Percentiles rank a stretch among this genome's conserved stretches.
phyloP scores from a whole-genome alignment of 176 grass and related monocot species.

The Eleusine coracana region DNA sequence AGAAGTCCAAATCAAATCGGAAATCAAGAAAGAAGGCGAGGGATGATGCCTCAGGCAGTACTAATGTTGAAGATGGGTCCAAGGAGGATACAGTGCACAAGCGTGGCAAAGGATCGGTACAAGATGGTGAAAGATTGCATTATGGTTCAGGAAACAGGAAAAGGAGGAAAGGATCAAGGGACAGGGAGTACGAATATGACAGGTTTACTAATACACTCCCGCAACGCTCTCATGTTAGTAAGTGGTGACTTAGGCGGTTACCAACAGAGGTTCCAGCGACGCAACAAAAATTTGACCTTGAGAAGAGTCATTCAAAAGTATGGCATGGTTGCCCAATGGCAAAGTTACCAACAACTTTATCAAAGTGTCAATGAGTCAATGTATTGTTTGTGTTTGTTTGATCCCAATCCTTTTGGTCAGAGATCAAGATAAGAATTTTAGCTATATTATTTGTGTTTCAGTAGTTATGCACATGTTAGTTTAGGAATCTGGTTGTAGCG shows the following conservation, averaged over 20 bases:
- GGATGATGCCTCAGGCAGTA: slow-evolving; percentile 26
- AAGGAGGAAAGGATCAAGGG: slow-evolving; percentile 44
- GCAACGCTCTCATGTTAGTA: slow-evolving; percentile 41
- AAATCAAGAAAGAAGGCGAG: slow-evolving; percentile 50
- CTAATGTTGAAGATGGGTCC: slow-evolving; percentile 39
- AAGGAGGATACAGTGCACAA: slow-evolving; percentile 28
- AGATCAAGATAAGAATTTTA: not conserved
- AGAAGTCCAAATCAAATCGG: slow-evolving; percentile 60
- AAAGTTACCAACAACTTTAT: not conserved
- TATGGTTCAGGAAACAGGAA: slow-evolving; percentile 45
- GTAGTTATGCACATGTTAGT: not conserved
- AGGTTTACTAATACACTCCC: slow-evolving; percentile 59
- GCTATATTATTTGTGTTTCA: slow-evolving; percentile 22
- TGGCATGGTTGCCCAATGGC: not conserved
- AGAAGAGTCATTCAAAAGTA: slow-evolving; percentile 8
- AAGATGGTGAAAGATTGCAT: slow-evolving; percentile 33
- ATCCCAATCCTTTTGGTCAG: not conserved
- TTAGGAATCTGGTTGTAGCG: not conserved
- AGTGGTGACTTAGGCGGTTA: slow-evolving; percentile 43
- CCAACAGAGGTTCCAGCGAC: not conserved
- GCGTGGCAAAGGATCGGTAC: slow-evolving; percentile 33
- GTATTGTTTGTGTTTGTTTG: slow-evolving; percentile 25
- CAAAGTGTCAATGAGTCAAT: not conserved
- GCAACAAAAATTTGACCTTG: not conserved
- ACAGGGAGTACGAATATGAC: slow-evolving; percentile 34